Conservation (phyloP, 73 alveolate genomes). For the Tetrahymena borealis region DNA sequence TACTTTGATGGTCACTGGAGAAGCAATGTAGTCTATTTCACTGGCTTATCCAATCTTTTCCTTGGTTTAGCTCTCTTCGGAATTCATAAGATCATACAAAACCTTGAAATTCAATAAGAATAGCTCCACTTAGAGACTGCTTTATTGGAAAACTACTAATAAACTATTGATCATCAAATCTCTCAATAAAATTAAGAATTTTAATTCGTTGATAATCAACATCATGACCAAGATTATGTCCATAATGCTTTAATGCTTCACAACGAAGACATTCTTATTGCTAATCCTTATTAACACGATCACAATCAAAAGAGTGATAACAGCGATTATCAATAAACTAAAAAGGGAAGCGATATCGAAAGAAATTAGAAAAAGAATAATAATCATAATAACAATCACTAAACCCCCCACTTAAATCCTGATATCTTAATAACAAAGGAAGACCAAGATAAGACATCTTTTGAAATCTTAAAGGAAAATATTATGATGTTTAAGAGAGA, state of each 20-base stretch:
- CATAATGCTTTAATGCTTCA: not conserved
- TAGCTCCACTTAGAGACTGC: not conserved
- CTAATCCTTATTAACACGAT: not conserved
- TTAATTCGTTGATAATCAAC: not conserved
- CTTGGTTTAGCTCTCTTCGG: not conserved
- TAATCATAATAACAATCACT: not conserved
- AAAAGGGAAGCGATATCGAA: not conserved
- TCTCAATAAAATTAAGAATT: too few species aligned
- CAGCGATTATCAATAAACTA: too few species aligned
- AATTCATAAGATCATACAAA: not conserved
- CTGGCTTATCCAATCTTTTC: not conserved
- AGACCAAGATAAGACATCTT: not conserved
- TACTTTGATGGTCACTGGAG: constrained; percentile 1
- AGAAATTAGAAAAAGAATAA: not conserved
- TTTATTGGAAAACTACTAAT: not conserved
- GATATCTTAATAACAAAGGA: not conserved
- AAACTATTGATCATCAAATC: not conserved
- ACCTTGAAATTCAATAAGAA: not conserved
- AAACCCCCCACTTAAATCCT: not conserved
- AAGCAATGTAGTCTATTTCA: not conserved
- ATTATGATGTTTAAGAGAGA: not conserved
- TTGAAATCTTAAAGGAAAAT: not conserved
- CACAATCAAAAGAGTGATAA: too few species aligned
- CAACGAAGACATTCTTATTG: not conserved
- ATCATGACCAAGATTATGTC: not conserved